Conservation (phyloP, 257 asterid genomes). For the Sherardia arvensis region DNA sequence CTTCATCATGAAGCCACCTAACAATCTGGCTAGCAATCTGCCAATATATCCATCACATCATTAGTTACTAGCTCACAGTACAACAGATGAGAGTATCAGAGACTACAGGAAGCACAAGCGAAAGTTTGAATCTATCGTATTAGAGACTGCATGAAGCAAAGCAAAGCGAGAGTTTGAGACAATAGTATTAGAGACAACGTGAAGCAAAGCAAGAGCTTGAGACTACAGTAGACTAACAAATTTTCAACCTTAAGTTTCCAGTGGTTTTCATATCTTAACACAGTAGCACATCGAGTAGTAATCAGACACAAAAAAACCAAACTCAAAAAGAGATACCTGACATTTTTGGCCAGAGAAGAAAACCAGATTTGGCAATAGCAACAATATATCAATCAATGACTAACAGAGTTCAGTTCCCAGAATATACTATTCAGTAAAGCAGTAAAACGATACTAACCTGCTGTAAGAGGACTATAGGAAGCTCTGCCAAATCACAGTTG, state of each 20-base stretch:
- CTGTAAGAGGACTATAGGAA: slow-evolving; percentile 78
- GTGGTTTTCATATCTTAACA: not conserved
- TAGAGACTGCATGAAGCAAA: too few species aligned
- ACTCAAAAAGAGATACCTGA: not conserved
- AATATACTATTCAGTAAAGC: not conserved
- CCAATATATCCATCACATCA: not conserved
- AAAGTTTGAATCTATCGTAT: too few species aligned
- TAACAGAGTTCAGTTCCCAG: not conserved
- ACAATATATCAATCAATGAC: not conserved
- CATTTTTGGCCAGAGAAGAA: not conserved
- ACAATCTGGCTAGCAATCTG: slow-evolving; percentile 87
- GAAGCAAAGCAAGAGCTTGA: not conserved
- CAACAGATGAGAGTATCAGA: not conserved
- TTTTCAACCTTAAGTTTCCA: not conserved
- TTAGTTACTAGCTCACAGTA: not conserved
- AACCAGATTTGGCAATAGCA: not conserved
- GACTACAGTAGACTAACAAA: too few species aligned
- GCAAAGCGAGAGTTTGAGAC: too few species aligned
- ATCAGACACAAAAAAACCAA: not conserved
- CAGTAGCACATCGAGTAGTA: not conserved
- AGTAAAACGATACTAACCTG: slow-evolving; percentile 43
- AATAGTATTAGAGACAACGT: too few species aligned
- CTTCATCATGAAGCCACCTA: slow-evolving; percentile 89
- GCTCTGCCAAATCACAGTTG: slow-evolving; percentile 80
- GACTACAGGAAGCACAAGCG: too few species aligned